Evolutionary conservation across 2,329 filamentous ascomycete species (phyloP), one percentile per base, ranked within the genome.

Genomic region (Colletotrichum plurivorum): DNA sequence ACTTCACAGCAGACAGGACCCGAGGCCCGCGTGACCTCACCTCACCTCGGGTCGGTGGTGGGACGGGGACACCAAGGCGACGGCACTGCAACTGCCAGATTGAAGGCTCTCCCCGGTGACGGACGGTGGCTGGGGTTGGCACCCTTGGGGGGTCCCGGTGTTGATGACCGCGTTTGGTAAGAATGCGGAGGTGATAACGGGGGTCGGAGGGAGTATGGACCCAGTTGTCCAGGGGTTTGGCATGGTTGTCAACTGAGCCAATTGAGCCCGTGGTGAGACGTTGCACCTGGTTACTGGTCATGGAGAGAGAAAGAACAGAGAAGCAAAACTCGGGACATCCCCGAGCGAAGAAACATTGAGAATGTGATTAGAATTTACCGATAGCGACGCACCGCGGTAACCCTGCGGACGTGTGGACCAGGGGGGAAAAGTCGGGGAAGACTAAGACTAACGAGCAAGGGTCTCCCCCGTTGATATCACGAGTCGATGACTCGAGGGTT

Each of bases 101-200:
- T 43, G 12, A 15, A 15, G 13, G 13, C 13, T 43, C 13, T n/a
- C 56, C 56, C 55, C 43, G 45, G 48, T 49, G 39, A 15, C 51
- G 43, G 31, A 18, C 51, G 43, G 66, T 66, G 55, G 55, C 55
- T 51, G 62, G 62, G 31, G 31, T 9, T 36, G 31, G 31, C 4
- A 36, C 8, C 31, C 52, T 54, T 45, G 55, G 22, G 22, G 22
- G 22, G 62, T 53, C 10, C 31, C 55, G 62, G 66, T 61, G 55
- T 56, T 66, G 62, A 60, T 69, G 66, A 54, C 66, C 66, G 36
- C 18, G 66, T 60, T 69, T 41, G 67, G 67, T 56, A 61, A 69
- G 67, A 56, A 66, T 56, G 62, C 55, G 67, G 67, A 69, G 62
- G 62, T 55, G 67, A 66, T 69, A 52, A 43, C 55, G 56, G 60